Evolutionary conservation across 2,329 filamentous ascomycete species (phyloP).

Genomic region (Trichoderma sp.): DNA sequence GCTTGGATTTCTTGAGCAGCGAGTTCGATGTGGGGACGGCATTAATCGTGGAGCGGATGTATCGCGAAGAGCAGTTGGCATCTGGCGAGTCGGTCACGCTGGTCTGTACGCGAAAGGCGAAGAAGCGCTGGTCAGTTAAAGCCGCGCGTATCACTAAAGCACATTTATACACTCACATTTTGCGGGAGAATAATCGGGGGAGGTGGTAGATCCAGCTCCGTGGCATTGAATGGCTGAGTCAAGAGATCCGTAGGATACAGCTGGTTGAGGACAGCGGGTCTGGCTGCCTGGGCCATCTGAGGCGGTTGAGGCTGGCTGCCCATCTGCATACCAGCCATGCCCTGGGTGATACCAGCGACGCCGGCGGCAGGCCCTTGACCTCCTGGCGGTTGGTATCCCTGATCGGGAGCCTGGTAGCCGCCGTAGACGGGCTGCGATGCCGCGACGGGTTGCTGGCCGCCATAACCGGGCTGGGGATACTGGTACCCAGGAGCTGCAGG

Average conservation of each 20-base stretch:
- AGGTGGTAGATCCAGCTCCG: conserved; percentile 87
- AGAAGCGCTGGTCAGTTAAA: conserved; percentile 41
- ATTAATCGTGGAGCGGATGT: conserved; percentile 92
- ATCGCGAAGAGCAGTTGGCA: conserved; percentile 91
- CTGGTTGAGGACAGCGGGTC: conserved; percentile 70
- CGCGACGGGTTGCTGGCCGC: conserved; percentile 44
- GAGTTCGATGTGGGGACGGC: conserved; percentile 90
- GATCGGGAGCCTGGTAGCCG: conserved; percentile 52
- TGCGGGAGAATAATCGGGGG: conserved; percentile 88
- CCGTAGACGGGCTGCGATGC: conserved; percentile 44
- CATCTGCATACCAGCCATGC: conserved; percentile 84
- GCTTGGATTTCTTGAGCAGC: conserved; percentile 91
- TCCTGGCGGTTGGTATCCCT: conserved; percentile 62
- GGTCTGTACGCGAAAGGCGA: conserved; percentile 53
- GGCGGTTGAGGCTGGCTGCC: conserved; percentile 51
- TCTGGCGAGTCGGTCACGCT: conserved; percentile 88
- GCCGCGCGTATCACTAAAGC: background rate
- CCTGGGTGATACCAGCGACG: conserved; percentile 75
- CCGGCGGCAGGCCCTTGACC: conserved; percentile 46
- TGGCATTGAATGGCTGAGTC: conserved; percentile 90
- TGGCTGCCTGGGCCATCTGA: conserved; percentile 42
- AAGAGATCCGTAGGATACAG: conserved; percentile 90
- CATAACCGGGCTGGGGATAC: conserved; percentile 46
- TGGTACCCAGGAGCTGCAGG: conserved; percentile 43
- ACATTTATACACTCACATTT: conserved; percentile 64